Evolutionary conservation across 805 yeast species (phyloP).

Genomic region (Candida awuae): DNA sequence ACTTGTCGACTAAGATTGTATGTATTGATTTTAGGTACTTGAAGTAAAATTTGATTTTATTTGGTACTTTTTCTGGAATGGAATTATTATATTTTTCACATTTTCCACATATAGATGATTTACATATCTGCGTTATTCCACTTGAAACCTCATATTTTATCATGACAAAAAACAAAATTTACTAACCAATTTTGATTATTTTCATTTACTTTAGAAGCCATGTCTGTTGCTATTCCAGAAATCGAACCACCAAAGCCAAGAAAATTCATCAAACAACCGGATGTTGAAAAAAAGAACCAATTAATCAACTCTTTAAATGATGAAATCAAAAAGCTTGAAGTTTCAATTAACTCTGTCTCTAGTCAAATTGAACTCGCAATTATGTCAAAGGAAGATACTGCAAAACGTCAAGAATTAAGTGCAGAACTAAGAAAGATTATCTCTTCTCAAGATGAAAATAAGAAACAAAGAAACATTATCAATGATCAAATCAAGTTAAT

Average conservation of each 20-base stretch:
- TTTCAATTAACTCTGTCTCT: constrained; percentile 42
- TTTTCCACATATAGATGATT: too few species aligned
- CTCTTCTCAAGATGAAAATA: constrained; percentile 31
- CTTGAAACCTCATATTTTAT: too few species aligned
- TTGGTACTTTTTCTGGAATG: too few species aligned
- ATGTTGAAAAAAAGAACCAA: constrained; percentile 54
- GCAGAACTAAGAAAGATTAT: constrained; percentile 37
- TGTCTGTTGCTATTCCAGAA: constrained; percentile 15
- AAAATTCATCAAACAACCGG: constrained; percentile 68
- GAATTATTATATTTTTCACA: too few species aligned
- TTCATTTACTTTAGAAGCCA: too few species aligned
- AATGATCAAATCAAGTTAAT: constrained; percentile 62
- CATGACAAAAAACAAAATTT: too few species aligned
- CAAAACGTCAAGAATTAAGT: constrained; percentile 41
- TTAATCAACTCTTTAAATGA: constrained; percentile 46
- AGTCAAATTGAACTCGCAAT: constrained; percentile 49
- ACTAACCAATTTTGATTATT: too few species aligned
- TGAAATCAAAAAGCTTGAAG: constrained; percentile 57
- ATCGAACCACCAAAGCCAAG: constrained; percentile 27
- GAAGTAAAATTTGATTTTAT: too few species aligned
- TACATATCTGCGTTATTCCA: too few species aligned
- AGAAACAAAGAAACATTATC: constrained; percentile 27
- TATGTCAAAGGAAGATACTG: constrained; percentile 43
- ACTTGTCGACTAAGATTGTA: too few species aligned
- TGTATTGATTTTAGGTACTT: too few species aligned